A percentile compares a stretch with the other conserved stretches of the same genome.
Evolutionary conservation across 805 yeast species (phyloP).

Genomic region (Brettanomyces nanus): DNA sequence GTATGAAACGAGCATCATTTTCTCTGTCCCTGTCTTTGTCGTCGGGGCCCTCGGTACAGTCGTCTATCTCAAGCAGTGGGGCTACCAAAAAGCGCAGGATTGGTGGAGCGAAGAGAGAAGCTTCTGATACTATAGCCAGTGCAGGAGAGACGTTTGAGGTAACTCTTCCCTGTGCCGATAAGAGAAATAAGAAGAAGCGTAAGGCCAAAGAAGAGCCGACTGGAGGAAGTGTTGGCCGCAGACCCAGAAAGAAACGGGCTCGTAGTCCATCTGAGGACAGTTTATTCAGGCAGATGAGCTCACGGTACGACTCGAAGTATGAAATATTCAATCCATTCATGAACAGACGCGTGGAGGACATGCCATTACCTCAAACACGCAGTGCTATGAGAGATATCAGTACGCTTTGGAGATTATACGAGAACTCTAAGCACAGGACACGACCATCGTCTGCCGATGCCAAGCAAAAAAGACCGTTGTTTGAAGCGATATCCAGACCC

Average conservation of each 20-base stretch:
- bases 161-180: no score
- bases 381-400: conserved; percentile 16
- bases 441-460: conserved; percentile 3
- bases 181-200: not conserved
- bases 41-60: not conserved
- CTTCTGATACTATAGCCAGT: not conserved
- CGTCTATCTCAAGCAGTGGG: not conserved
- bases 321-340: conserved; percentile 17
- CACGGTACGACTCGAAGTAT: conserved; percentile 21
- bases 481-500: conserved; percentile 23
- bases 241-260: not conserved
- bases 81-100: not conserved
- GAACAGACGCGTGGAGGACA: conserved; percentile 5
- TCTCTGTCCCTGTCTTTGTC: not conserved
- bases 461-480: conserved; percentile 11
- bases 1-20: not conserved
- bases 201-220: not conserved
- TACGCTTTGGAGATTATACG: conserved; percentile 13
- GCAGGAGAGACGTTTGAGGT: not conserved
- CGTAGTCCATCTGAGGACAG: not conserved
- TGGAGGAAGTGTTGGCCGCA: not conserved
- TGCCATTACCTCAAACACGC: conserved; percentile 16
- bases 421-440: conserved; percentile 2
- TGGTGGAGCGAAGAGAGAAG: not conserved
- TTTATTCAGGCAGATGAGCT: conserved; percentile 6